phyloP scores from a whole-genome alignment of 257 asterid genomes.

The Mitragyna speciosa region DNA sequence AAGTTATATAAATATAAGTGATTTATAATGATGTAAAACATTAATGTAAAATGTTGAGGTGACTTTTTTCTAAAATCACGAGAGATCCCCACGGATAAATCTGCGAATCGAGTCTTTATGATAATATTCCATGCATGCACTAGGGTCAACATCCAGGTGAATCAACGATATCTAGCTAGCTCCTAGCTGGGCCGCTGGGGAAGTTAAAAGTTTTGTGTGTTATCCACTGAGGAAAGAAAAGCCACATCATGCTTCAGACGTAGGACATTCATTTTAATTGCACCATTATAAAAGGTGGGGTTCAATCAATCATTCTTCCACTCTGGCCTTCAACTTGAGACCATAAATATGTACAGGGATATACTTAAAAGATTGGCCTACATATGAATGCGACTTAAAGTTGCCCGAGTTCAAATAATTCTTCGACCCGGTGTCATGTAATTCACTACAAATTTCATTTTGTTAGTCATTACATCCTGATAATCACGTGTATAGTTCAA shows the following conservation, averaged over 20 bases:
- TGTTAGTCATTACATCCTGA: background rate
- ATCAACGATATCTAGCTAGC: conserved; percentile 50
- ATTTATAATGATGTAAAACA: no score
- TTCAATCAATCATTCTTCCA: conserved; percentile 71
- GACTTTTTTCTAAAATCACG: no score
- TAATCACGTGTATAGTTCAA: background rate
- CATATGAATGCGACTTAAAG: background rate
- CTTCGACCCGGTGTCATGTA: conserved; percentile 19
- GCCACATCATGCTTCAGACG: conserved; percentile 28
- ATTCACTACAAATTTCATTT: background rate
- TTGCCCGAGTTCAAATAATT: background rate
- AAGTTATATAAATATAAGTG: no score
- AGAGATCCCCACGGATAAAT: no score
- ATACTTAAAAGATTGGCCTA: conserved; percentile 4
- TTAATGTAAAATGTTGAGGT: no score
- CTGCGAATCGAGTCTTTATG: no score
- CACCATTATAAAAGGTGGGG: conserved; percentile 75
- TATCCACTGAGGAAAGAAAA: conserved; percentile 41
- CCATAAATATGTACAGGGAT: background rate
- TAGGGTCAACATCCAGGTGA: conserved; percentile 62
- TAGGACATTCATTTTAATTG: conserved; percentile 61
- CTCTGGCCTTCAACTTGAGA: conserved; percentile 36
- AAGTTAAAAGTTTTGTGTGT: conserved; percentile 27
- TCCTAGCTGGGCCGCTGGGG: background rate
- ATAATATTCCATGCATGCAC: conserved; percentile 6